A percentile compares a stretch with the other conserved stretches of the same genome.
These are phyloP conservation scores for Yamadazyma ubonensis DNA, from an alignment of 805 yeast genomes.

Conservation along the genomic window DNA sequence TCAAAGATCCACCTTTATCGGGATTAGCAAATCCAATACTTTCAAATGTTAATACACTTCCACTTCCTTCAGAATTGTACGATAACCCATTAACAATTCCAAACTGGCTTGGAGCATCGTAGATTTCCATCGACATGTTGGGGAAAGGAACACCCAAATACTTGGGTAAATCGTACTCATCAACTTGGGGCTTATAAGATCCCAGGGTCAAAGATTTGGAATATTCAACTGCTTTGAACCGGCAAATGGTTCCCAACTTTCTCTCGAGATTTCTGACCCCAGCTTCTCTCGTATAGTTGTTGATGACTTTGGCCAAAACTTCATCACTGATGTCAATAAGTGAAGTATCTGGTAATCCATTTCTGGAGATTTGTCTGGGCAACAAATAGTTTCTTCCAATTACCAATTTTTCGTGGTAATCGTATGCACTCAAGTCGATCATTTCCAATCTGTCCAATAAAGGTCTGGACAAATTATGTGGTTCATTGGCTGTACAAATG, in stretches of 20 bases:
- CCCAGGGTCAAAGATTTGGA: slow-evolving; percentile 29
- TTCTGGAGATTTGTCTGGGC: slow-evolving; percentile 70
- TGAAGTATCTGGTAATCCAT: slow-evolving; percentile 52
- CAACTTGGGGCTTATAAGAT: slow-evolving; percentile 42
- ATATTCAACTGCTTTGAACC: slow-evolving; percentile 78
- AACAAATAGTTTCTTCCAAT: slow-evolving; percentile 68
- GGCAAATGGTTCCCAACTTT: slow-evolving; percentile 68
- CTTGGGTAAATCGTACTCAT: slow-evolving; percentile 56
- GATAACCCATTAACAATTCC: slow-evolving; percentile 89
- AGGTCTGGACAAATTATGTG: slow-evolving; percentile 69
- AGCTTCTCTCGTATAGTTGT: slow-evolving; percentile 76
- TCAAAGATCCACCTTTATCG: slow-evolving; percentile 47
- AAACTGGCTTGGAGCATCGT: slow-evolving; percentile 26
- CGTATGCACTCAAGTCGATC: slow-evolving; percentile 76
- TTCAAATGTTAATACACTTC: slow-evolving; percentile 77
- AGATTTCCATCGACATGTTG: slow-evolving; percentile 30
- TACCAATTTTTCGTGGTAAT: slow-evolving; percentile 68
- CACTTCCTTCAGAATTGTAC: slow-evolving; percentile 83
- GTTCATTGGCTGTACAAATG: slow-evolving; percentile 83
- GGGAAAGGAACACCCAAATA: slow-evolving; percentile 68
- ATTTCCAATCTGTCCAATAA: slow-evolving; percentile 82
- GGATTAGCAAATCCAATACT: slow-evolving; percentile 52
- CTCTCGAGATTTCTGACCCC: slow-evolving; percentile 85
- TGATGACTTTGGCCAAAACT: slow-evolving; percentile 60
- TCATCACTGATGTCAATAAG: slow-evolving; percentile 49